phyloP scores from a whole-genome alignment of 495 filamentous ascomycete species.

The Neurospora sp. region DNA sequence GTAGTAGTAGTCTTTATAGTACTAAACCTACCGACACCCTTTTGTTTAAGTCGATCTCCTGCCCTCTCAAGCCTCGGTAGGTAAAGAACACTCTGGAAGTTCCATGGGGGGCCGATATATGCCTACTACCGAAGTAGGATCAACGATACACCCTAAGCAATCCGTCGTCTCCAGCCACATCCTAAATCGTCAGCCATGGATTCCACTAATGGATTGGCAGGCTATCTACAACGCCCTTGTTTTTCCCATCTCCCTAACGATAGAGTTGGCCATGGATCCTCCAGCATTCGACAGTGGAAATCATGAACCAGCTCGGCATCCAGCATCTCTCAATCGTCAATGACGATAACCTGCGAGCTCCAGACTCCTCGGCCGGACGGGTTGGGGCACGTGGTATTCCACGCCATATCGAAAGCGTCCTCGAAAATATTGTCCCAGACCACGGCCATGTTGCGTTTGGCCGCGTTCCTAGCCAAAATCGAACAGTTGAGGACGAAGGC shows the following conservation, averaged over 20 bases:
- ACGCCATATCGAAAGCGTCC: not conserved
- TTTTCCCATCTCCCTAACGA: not conserved
- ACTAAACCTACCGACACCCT: not conserved
- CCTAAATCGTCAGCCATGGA: not conserved
- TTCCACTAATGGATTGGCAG: too few species aligned
- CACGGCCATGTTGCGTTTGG: not conserved
- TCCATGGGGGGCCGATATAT: not conserved
- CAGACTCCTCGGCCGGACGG: not conserved
- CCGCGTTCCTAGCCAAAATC: not conserved
- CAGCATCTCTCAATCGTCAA: not conserved
- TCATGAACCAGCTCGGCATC: not conserved
- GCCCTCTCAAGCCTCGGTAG: rapidly evolving
- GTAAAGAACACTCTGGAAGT: not conserved
- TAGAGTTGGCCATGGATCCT: not conserved
- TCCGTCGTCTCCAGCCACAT: not conserved
- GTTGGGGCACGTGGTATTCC: not conserved
- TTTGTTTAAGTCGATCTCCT: not conserved
- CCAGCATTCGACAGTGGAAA: not conserved
- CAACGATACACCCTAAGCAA: not conserved
- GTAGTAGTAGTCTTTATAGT: too few species aligned
- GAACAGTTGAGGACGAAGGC: not conserved
- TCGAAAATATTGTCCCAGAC: not conserved
- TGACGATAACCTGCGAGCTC: not conserved
- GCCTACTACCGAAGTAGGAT: not conserved
- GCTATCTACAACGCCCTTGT: not conserved